Conservation (phyloP, 331 rosid genomes). For the Saraca asoca region DNA sequence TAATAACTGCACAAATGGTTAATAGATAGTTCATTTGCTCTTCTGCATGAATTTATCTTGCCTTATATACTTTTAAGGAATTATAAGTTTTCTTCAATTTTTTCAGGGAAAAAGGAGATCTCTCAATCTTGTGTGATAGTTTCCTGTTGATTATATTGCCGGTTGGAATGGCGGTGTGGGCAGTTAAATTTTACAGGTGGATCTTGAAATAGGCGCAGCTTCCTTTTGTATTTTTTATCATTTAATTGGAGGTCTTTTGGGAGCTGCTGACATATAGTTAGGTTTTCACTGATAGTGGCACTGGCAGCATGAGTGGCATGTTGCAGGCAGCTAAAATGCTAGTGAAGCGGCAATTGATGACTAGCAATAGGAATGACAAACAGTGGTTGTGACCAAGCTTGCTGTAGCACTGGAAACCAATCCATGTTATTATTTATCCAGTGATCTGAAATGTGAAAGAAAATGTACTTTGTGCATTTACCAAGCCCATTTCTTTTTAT, state of each 20-base stretch:
- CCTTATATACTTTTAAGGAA: neutral
- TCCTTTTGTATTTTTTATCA: neutral
- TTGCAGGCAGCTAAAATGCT: neutral
- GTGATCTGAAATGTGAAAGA: neutral
- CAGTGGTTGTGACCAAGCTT: constrained; percentile 1
- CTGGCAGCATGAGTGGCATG: neutral
- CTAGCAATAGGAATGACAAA: neutral
- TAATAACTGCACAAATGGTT: neutral
- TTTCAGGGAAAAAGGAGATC: constrained; percentile 23
- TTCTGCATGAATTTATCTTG: neutral
- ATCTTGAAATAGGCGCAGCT: neutral
- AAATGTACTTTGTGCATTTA: neutral
- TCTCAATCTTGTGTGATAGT: neutral
- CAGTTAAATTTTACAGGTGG: neutral
- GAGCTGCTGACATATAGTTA: neutral
- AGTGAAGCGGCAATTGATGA: neutral
- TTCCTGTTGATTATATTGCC: neutral
- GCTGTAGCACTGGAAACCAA: constrained; percentile 3
- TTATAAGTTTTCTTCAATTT: neutral
- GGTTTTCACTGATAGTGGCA: neutral
- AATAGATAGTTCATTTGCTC: neutral
- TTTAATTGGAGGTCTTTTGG: neutral
- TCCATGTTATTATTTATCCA: neutral
- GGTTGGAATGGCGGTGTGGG: neutral
- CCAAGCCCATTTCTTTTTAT: neutral